phyloP scores from a whole-genome alignment of 192 early-diverging fungal species.

The Umbelopsis vinacea region DNA sequence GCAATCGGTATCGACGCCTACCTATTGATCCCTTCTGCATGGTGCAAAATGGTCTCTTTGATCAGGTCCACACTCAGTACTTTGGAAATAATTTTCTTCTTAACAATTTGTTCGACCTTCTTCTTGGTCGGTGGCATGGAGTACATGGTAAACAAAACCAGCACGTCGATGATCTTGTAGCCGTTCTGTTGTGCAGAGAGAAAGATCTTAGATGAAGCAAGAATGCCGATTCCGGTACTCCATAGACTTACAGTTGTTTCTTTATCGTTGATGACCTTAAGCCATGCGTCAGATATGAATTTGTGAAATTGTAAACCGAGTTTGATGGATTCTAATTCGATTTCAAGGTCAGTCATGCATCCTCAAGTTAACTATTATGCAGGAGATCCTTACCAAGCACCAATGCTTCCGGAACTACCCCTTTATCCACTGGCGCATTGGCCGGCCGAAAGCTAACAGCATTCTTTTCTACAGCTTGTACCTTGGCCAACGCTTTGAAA shows the following conservation, averaged over 20 bases:
- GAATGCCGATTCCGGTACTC: no score
- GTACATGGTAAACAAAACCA: slow-evolving; percentile 54
- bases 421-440: slow-evolving; percentile 11
- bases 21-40: slow-evolving; percentile 49
- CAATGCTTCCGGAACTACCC: slow-evolving; percentile 50
- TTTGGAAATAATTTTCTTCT: slow-evolving; percentile 53
- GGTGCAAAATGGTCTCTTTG: slow-evolving; percentile 50
- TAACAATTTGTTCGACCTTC: slow-evolving; percentile 53
- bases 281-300: slow-evolving; percentile 73
- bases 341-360: neutral
- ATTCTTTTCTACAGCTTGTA: slow-evolving; percentile 35
- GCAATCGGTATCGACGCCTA: slow-evolving; percentile 27
- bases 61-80: slow-evolving; percentile 47
- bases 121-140: slow-evolving; percentile 57
- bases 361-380: neutral
- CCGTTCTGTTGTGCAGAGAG: slow-evolving; percentile 32
- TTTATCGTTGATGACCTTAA: slow-evolving; percentile 58
- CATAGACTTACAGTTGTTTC: slow-evolving; percentile 45
- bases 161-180: slow-evolving; percentile 55
- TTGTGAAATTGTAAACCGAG: slow-evolving; percentile 68
- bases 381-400: slow-evolving; percentile 44
- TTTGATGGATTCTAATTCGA: slow-evolving; percentile 62
- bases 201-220: neutral
- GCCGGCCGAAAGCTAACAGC: slow-evolving; percentile 1
- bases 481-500: slow-evolving; percentile 59